Conservation (phyloP, 352 stramenopile genomes). For the Peronospora destructor region DNA sequence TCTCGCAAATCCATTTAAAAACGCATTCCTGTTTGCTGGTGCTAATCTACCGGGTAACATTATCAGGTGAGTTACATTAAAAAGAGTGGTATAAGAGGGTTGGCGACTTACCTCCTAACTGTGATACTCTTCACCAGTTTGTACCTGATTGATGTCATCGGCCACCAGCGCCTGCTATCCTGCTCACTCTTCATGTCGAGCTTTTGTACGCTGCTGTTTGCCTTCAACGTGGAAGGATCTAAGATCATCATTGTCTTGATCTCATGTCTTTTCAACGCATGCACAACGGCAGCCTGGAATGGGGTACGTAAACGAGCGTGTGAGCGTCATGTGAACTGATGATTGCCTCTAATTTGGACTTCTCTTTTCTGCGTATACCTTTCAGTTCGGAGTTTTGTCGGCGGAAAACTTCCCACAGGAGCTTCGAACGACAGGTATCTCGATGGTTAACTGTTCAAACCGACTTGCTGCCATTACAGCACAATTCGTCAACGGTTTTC, state of each 20-base stretch:
- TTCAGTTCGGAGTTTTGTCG: constrained; percentile 84
- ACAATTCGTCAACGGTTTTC: constrained; percentile 87
- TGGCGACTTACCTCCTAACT: not conserved
- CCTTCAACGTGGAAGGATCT: constrained; percentile 61
- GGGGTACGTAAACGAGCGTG: constrained; percentile 34
- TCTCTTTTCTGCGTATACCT: not conserved
- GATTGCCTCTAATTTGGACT: not conserved
- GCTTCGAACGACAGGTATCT: constrained; percentile 86
- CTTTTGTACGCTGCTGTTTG: constrained; percentile 67
- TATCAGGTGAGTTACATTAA: constrained; percentile 39
- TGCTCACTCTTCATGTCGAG: constrained; percentile 61
- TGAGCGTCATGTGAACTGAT: not conserved
- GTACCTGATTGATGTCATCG: constrained; percentile 66
- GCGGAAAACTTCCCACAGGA: constrained; percentile 85
- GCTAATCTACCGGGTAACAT: constrained; percentile 89
- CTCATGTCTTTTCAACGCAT: constrained; percentile 89
- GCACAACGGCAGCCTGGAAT: constrained; percentile 88
- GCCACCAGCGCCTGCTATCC: constrained; percentile 60
- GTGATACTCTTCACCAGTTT: constrained; percentile 28
- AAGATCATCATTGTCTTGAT: constrained; percentile 73
- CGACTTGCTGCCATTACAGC: constrained; percentile 85
- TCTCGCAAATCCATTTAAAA: constrained; percentile 87
- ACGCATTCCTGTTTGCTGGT: constrained; percentile 88
- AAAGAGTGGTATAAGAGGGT: not conserved
- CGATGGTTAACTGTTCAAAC: constrained; percentile 83